Percentiles rank a stretch among this genome's conserved stretches.
These are phyloP conservation scores for Gaeumannomyces tritici DNA, from an alignment of 2,329 filamentous ascomycete genomes.

Conservation along the genomic window DNA sequence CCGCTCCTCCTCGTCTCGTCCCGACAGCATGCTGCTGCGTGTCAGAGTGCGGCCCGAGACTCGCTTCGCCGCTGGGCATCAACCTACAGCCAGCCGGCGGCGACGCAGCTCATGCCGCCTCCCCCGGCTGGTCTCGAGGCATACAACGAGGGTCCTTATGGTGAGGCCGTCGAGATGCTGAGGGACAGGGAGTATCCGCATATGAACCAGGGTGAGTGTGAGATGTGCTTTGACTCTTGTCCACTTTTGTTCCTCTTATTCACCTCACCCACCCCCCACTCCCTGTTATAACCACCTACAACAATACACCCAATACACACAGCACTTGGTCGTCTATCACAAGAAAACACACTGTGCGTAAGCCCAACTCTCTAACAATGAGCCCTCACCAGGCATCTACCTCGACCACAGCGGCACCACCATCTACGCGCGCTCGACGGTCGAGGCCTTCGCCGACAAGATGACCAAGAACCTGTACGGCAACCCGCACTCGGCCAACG, in stretches of 20 bases:
- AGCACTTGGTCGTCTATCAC: neutral
- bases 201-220: slow-evolving; percentile 26
- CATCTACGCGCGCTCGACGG: slow-evolving; percentile 47
- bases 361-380: neutral
- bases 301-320: neutral
- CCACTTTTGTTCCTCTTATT: neutral
- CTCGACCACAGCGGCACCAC: slow-evolving; percentile 50
- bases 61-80: neutral
- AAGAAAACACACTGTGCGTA: neutral
- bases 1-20: neutral
- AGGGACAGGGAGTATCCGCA: slow-evolving; percentile 30
- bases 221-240: neutral
- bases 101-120: neutral
- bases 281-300: neutral
- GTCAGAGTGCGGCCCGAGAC: neutral
- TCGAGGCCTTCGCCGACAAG: slow-evolving; percentile 44
- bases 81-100: neutral
- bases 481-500: slow-evolving; percentile 58
- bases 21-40: neutral
- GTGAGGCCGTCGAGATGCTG: slow-evolving; percentile 23
- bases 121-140: neutral
- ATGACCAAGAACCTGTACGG: slow-evolving; percentile 51
- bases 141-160: slow-evolving; percentile 13
- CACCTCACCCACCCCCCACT: too few relatives aligned
- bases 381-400: slow-evolving; percentile 30